Percentiles rank a stretch among this genome's conserved stretches.
Evolutionary conservation across 202 grass and related monocot genomes (phyloP).

Genomic region (Panicum hallii): DNA sequence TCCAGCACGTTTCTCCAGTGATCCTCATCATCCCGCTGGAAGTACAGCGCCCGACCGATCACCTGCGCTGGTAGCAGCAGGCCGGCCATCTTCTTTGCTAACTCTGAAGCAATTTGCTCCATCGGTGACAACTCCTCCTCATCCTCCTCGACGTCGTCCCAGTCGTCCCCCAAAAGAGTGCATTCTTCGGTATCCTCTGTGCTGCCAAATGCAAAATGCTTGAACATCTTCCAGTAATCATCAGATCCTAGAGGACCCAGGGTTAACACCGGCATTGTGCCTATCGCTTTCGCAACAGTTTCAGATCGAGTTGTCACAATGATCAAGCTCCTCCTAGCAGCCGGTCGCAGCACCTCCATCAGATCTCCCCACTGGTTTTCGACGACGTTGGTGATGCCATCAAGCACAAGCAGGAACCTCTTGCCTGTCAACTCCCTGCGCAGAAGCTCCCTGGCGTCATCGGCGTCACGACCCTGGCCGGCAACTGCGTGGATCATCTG

Average conservation of each 20-base stretch:
- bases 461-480: neutral
- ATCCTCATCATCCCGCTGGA: conserved; percentile 15
- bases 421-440: neutral
- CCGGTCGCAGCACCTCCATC: conserved; percentile 12
- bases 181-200: conserved; percentile 39
- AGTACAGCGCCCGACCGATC: conserved; percentile 37
- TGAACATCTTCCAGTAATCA: conserved; percentile 54
- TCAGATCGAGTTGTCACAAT: conserved; percentile 60
- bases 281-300: conserved; percentile 1
- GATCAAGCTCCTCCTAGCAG: conserved; percentile 58
- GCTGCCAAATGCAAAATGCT: conserved; percentile 46
- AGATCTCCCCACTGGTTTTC: conserved; percentile 38
- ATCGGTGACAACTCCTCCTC: conserved; percentile 30
- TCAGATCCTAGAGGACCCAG: conserved; percentile 38
- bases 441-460: neutral
- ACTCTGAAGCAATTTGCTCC: conserved; percentile 34
- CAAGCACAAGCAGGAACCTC: conserved; percentile 62
- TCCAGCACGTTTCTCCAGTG: conserved; percentile 50
- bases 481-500: conserved; percentile 25
- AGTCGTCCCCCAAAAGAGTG: conserved; percentile 38
- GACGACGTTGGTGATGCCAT: conserved; percentile 38
- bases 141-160: conserved; percentile 25
- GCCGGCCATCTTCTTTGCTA: conserved; percentile 44
- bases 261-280: conserved; percentile 33
- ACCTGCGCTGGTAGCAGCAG: conserved; percentile 41